These are phyloP conservation scores for Pseudopyricularia cyperi DNA, from an alignment of 2,329 filamentous ascomycete genomes.

Conservation along the genomic window DNA sequence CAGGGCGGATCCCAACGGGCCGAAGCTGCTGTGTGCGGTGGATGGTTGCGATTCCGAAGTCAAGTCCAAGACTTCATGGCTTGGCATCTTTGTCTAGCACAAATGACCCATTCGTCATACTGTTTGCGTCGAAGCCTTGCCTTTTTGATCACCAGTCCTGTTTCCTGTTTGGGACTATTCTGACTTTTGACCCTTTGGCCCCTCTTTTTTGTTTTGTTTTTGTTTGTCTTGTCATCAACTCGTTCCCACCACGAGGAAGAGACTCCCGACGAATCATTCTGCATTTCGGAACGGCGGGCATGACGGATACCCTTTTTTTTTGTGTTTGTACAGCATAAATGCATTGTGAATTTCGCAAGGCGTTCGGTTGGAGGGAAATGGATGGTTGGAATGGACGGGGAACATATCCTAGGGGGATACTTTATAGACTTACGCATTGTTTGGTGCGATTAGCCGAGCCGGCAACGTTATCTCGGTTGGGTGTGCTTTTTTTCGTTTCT, in stretches of 20 bases:
- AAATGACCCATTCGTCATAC: background rate
- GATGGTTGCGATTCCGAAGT: constrained; percentile 43
- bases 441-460: too few relatives aligned
- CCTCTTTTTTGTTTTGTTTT: background rate
- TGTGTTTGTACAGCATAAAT: background rate
- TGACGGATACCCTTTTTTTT: background rate
- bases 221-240: background rate
- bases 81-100: constrained; percentile 42
- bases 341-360: background rate
- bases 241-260: background rate
- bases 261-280: background rate
- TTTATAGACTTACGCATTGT: background rate
- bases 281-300: background rate
- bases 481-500: too few relatives aligned
- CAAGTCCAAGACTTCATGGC: constrained; percentile 41
- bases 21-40: constrained; percentile 36
- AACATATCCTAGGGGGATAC: background rate
- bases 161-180: too few relatives aligned
- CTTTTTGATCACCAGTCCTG: background rate
- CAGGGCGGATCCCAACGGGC: constrained; percentile 2
- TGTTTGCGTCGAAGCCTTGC: background rate
- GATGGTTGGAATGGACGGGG: background rate
- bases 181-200: too few relatives aligned
- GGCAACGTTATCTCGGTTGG: too few relatives aligned
- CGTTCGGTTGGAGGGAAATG: background rate